phyloP scores from a whole-genome alignment of 108 stramenopile species.

The Phaeodactylum tricornutum region DNA sequence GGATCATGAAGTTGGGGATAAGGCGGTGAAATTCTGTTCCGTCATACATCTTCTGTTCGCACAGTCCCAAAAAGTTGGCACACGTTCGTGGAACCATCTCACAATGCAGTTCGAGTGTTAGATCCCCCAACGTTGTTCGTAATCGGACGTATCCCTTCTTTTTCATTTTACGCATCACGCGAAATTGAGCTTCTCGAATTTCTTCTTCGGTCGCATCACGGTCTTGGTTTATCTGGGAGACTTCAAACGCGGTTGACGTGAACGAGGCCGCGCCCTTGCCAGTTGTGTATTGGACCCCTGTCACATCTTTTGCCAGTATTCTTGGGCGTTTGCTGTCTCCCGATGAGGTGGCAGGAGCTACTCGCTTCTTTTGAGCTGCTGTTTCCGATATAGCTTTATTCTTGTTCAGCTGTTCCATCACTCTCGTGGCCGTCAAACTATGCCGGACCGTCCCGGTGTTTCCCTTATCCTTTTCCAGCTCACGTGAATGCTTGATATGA shows the following conservation, averaged over 20 bases:
- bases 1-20: conserved; percentile 89
- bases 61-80: conserved; percentile 88
- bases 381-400: conserved; percentile 9
- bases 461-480: conserved; percentile 1
- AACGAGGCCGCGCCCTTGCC: conserved; percentile 64
- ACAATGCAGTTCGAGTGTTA: conserved; percentile 88
- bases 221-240: conserved; percentile 33
- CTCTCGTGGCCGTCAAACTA: conserved; percentile 65
- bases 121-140: conserved; percentile 69
- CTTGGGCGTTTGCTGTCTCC: background rate
- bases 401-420: conserved; percentile 68
- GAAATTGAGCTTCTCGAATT: conserved; percentile 68
- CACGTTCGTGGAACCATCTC: conserved; percentile 86
- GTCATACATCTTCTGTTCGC: conserved; percentile 73
- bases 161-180: conserved; percentile 44
- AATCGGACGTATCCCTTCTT: conserved; percentile 89
- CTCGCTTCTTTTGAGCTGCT: conserved; percentile 2
- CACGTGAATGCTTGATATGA: conserved; percentile 45
- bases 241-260: conserved; percentile 52
- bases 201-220: conserved; percentile 84
- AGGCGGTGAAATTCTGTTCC: conserved; percentile 86
- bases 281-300: conserved; percentile 51
- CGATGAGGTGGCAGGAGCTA: background rate
- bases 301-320: conserved; percentile 56
- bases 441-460: conserved; percentile 36